Evolutionary conservation across 2,329 filamentous ascomycete genomes (phyloP).

Genomic region (Penicillium rolfsii): DNA sequence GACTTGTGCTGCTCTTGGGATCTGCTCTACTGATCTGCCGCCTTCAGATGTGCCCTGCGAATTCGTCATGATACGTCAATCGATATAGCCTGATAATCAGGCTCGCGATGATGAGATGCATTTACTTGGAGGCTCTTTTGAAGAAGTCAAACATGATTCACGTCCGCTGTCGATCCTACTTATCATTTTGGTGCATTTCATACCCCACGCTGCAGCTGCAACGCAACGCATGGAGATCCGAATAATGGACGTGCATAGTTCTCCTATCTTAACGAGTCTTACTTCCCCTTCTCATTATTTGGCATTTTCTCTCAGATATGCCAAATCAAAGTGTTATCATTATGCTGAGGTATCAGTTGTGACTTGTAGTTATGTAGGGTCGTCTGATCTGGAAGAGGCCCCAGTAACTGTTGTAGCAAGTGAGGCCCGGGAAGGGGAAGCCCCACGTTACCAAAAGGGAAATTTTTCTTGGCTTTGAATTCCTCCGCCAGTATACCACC

Average conservation of each 20-base stretch:
- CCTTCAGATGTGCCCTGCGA: background rate
- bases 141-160: background rate
- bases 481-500: constrained; percentile 15
- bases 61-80: background rate
- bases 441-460: constrained; percentile 16
- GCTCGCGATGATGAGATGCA: background rate
- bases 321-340: too few species aligned
- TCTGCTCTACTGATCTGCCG: background rate
- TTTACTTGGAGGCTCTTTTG: background rate
- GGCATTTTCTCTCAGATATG: background rate
- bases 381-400: too few species aligned
- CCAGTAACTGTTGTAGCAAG: background rate
- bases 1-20: background rate
- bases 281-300: background rate
- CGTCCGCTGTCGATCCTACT: background rate
- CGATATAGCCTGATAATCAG: background rate
- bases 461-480: constrained; percentile 15
- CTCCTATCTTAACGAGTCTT: background rate
- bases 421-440: constrained; percentile 7
- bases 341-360: background rate
- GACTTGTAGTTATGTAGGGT: background rate
- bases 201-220: background rate
- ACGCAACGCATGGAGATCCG: background rate
- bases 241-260: background rate
- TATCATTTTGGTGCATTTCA: background rate